phyloP scores from a whole-genome alignment of 352 stramenopile genomes.

The Pythium vanterpoolii region DNA sequence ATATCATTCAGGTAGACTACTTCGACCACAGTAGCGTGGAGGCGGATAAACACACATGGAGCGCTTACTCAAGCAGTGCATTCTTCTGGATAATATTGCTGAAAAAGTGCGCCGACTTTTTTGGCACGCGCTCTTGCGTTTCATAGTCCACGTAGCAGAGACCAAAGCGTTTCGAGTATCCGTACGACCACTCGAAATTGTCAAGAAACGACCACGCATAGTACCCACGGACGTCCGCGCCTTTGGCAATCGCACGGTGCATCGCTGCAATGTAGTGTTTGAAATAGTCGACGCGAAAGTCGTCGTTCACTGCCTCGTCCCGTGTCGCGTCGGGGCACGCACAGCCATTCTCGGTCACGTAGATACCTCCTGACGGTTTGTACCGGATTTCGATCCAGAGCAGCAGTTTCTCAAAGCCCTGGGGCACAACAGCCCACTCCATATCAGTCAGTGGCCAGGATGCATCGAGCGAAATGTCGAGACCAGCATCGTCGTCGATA shows the following conservation, averaged over 20 bases:
- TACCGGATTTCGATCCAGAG: slow-evolving; percentile 88
- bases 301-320: slow-evolving; percentile 44
- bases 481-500: slow-evolving; percentile 39
- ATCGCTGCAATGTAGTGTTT: slow-evolving; percentile 69
- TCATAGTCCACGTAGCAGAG: slow-evolving; percentile 45
- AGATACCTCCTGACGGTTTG: slow-evolving; percentile 62
- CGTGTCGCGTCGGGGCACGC: slow-evolving; percentile 32
- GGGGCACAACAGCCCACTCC: slow-evolving; percentile 71
- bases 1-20: no score
- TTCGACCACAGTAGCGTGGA: no score
- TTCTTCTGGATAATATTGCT: slow-evolving; percentile 12
- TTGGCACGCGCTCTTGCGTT: slow-evolving; percentile 48
- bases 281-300: slow-evolving; percentile 78
- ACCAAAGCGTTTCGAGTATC: slow-evolving; percentile 57
- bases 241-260: slow-evolving; percentile 44
- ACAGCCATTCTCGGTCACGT: slow-evolving; percentile 93
- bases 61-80: not conserved
- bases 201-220: slow-evolving; percentile 93
- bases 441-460: slow-evolving; percentile 58
- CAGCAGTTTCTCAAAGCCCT: slow-evolving; percentile 88
- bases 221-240: slow-evolving; percentile 77
- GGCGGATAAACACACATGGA: no score
- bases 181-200: slow-evolving; percentile 93
- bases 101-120: slow-evolving; percentile 55
- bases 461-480: slow-evolving; percentile 33